phyloP scores from a whole-genome alignment of 257 asterid genomes.

The Plantago major region DNA sequence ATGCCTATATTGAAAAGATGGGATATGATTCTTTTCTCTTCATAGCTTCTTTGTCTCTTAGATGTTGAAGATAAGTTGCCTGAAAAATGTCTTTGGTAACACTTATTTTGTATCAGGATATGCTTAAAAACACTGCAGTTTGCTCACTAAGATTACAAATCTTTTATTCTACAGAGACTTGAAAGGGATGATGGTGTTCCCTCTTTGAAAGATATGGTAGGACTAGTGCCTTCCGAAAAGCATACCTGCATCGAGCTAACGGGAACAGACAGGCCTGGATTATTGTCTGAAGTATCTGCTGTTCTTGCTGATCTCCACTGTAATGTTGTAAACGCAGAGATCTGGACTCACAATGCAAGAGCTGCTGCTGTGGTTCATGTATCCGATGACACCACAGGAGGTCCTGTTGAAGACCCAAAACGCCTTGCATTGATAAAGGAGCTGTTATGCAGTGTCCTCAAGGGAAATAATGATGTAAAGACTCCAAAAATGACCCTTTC shows the following conservation, averaged over 20 bases:
- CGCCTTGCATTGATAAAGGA: conserved; percentile 50
- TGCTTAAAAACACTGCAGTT: no score
- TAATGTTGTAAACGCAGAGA: conserved; percentile 68
- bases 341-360: conserved; percentile 75
- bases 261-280: conserved; percentile 77
- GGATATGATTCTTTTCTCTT: no score
- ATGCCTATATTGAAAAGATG: no score
- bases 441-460: conserved; percentile 53
- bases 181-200: conserved; percentile 54
- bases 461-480: conserved; percentile 47
- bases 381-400: conserved; percentile 40
- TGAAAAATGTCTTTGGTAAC: no score
- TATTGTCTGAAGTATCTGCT: conserved; percentile 75
- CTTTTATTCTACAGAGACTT: conserved; percentile 40
- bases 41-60: no score
- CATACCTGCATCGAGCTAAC: conserved; percentile 67
- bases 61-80: no score
- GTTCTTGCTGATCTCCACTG: conserved; percentile 69
- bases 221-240: conserved; percentile 65
- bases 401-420: conserved; percentile 56
- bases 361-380: conserved; percentile 85
- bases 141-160: neutral
- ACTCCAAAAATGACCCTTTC: conserved; percentile 62
- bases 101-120: no score
- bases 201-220: conserved; percentile 50